These are phyloP conservation scores for Irpex sp. DNA, from an alignment of 1,284 basidiomycete genomes.

Conservation along the genomic window DNA sequence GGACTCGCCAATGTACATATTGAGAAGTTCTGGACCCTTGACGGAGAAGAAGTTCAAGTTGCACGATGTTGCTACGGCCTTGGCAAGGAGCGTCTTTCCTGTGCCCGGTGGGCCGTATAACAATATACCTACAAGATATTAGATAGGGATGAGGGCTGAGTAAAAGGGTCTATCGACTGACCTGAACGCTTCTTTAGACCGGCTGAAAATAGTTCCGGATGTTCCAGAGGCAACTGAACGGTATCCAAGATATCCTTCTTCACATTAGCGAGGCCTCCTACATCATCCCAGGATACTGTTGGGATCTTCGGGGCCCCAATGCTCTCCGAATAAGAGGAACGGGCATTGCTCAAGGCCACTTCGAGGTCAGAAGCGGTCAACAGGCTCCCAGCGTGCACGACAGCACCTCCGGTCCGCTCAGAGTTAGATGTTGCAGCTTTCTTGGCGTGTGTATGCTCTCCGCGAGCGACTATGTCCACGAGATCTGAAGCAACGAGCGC, in stretches of 20 bases:
- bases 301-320: slow-evolving; percentile 98
- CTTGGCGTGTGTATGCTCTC: slow-evolving; percentile 58
- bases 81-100: slow-evolving; percentile 93
- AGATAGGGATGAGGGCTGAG: neutral
- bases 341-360: slow-evolving; percentile 70
- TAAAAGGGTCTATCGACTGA: slow-evolving; percentile 25
- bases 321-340: slow-evolving; percentile 83
- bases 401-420: neutral
- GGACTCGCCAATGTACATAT: slow-evolving; percentile 99
- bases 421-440: neutral
- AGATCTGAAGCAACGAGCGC: slow-evolving; percentile 88
- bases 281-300: slow-evolving; percentile 96
- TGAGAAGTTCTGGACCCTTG: slow-evolving; percentile 94
- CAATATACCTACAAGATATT: slow-evolving; percentile 60
- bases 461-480: slow-evolving; percentile 63
- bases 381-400: neutral
- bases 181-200: slow-evolving; percentile 97
- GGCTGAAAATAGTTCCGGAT: slow-evolving; percentile 90
- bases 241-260: slow-evolving; percentile 97
- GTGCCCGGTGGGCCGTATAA: slow-evolving; percentile 95
- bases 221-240: slow-evolving; percentile 91
- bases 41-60: slow-evolving; percentile 94
- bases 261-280: slow-evolving; percentile 87
- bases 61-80: slow-evolving; percentile 91
- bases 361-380: slow-evolving; percentile 64